These are phyloP conservation scores for Globisporangium uncinulatum DNA, from an alignment of 352 stramenopile genomes.

Conservation along the genomic window DNA sequence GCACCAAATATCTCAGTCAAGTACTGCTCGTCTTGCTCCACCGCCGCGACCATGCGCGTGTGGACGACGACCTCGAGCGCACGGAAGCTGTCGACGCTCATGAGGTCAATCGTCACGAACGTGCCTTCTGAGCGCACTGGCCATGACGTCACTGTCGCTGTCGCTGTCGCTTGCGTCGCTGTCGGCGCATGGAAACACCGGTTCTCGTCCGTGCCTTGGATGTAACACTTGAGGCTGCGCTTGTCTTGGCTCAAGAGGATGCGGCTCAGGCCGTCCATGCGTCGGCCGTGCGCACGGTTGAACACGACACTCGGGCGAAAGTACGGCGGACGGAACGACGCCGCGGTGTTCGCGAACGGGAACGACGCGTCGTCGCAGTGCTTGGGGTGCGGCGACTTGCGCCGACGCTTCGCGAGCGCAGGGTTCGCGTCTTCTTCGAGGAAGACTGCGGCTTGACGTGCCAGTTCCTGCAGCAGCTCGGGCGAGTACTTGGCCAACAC, in stretches of 20 bases:
- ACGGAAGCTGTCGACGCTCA: constrained; percentile 33
- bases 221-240: constrained; percentile 55
- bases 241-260: constrained; percentile 61
- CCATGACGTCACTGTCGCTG: neutral
- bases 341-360: constrained; percentile 18
- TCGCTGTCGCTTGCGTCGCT: neutral
- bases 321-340: constrained; percentile 34
- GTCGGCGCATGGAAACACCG: neutral
- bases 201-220: constrained; percentile 18
- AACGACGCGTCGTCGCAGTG: constrained; percentile 29
- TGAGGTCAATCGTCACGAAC: constrained; percentile 41
- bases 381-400: constrained; percentile 3
- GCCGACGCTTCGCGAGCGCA: no score
- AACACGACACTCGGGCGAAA: constrained; percentile 45
- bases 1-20: constrained; percentile 28
- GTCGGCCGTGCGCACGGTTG: constrained; percentile 29
- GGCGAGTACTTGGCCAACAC: constrained; percentile 26
- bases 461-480: constrained; percentile 27
- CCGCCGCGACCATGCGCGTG: constrained; percentile 21
- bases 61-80: constrained; percentile 34
- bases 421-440: constrained; percentile 12
- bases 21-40: constrained; percentile 27
- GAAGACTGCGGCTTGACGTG: constrained; percentile 21
- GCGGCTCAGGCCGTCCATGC: constrained; percentile 36
- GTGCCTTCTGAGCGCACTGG: constrained; percentile 4